These are phyloP conservation scores for Fonsecaea nubica DNA, from an alignment of 2,329 filamentous ascomycete genomes.

Conservation along the genomic window DNA sequence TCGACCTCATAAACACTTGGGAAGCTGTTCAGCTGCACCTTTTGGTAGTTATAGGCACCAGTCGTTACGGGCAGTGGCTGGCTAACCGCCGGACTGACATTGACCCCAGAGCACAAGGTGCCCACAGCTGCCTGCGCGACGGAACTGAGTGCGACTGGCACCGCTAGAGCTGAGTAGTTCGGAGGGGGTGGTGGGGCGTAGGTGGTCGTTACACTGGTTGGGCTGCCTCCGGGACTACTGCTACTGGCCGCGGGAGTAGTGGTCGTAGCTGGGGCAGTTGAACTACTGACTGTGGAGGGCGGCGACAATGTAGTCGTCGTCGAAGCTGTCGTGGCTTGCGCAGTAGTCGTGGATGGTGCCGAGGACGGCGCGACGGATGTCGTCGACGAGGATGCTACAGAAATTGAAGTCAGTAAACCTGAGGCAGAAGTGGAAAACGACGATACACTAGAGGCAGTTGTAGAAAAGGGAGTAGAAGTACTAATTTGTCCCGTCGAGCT, in stretches of 20 bases:
- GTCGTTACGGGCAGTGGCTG: conserved; percentile 15
- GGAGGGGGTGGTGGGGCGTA: conserved; percentile 7
- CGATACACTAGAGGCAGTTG: background rate
- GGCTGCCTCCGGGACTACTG: conserved; percentile 5
- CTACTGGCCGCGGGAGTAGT: conserved; percentile 27
- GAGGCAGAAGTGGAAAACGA: conserved; percentile 2
- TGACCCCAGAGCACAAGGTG: conserved; percentile 21
- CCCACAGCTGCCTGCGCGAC: conserved; percentile 5
- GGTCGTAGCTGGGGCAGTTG: conserved; percentile 21
- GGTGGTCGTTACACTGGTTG: conserved; percentile 7
- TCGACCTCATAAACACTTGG: conserved; percentile 30
- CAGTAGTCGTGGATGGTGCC: conserved; percentile 21
- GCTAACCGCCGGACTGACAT: conserved; percentile 1
- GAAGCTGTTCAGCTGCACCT: conserved; percentile 24
- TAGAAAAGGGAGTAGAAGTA: conserved; percentile 16
- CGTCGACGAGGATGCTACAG: conserved; percentile 21
- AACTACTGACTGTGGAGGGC: conserved; percentile 6
- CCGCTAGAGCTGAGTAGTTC: conserved; percentile 17
- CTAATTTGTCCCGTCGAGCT: conserved; percentile 17
- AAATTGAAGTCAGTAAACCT: conserved; percentile 11
- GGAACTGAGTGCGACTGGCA: background rate
- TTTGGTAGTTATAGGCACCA: conserved; percentile 32
- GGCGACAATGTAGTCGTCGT: background rate
- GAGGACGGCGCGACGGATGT: conserved; percentile 16
- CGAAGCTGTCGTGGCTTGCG: conserved; percentile 1